Conservation (phyloP, 495 filamentous ascomycete species). For the Aspergillus carlsbadensis region DNA sequence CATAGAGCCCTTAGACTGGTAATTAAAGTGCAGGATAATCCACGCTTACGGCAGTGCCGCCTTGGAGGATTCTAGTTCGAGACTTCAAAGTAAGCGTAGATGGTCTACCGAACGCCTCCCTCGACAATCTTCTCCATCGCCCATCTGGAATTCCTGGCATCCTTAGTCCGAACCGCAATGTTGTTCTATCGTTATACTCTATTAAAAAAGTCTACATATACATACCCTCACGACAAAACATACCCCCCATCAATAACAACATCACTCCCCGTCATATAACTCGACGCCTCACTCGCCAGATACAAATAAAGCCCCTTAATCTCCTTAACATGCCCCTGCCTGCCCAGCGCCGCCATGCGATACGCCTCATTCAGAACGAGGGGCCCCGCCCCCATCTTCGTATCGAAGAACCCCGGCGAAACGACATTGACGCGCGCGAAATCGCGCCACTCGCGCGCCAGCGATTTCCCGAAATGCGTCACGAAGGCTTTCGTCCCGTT, state of each 20-base stretch:
- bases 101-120: too few relatives aligned
- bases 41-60: too few relatives aligned
- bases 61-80: too few relatives aligned
- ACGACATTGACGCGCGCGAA: slow-evolving; percentile 64
- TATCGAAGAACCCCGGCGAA: slow-evolving; percentile 68
- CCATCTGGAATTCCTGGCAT: too few relatives aligned
- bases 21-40: too few relatives aligned
- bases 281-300: slow-evolving; percentile 61
- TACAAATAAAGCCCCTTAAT: slow-evolving; percentile 64
- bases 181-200: too few relatives aligned
- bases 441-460: slow-evolving; percentile 69
- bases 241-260: slow-evolving; percentile 63
- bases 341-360: slow-evolving; percentile 59
- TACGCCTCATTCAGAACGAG: slow-evolving; percentile 55
- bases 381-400: slow-evolving; percentile 56
- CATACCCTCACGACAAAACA: slow-evolving; percentile 32
- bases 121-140: too few relatives aligned
- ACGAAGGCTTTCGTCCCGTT: slow-evolving; percentile 69
- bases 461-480: slow-evolving; percentile 61
- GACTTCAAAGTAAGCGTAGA: too few relatives aligned
- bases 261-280: slow-evolving; percentile 68
- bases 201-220: too few relatives aligned
- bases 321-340: slow-evolving; percentile 61
- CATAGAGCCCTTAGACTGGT: too few relatives aligned
- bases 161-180: too few relatives aligned